A percentile compares a stretch with the other conserved stretches of the same genome.
Evolutionary conservation across 176 grass and related monocot genomes (phyloP).

Genomic region (Oryza brachyantha): DNA sequence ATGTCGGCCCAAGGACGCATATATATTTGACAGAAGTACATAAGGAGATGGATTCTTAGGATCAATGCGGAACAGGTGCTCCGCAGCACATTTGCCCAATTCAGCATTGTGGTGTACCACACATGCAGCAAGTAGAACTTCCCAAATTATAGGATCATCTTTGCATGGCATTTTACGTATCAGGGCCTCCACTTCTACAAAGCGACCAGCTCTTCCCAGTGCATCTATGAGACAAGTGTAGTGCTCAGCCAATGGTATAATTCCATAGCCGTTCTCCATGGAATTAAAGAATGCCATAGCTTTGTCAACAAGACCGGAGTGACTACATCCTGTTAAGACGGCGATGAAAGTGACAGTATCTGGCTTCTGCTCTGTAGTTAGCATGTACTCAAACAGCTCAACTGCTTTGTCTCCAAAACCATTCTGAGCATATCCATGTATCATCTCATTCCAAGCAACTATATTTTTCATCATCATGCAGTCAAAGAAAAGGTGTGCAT

Average conservation of each 20-base stretch:
- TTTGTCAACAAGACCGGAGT: constrained; percentile 59
- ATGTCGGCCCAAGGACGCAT: constrained; percentile 65
- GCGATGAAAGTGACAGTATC: constrained; percentile 77
- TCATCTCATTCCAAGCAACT: constrained; percentile 99
- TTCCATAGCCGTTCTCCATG: constrained; percentile 53
- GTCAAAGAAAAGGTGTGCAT: constrained; percentile 60
- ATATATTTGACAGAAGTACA: constrained; percentile 93
- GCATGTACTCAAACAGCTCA: constrained; percentile 73
- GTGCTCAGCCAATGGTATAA: constrained; percentile 67
- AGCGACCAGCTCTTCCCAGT: constrained; percentile 64
- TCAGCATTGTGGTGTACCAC: constrained; percentile 68
- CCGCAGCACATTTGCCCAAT: constrained; percentile 60
- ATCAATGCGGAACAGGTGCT: constrained; percentile 66
- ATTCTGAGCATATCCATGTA: constrained; percentile 89
- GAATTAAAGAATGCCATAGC: constrained; percentile 57
- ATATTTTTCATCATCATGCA: constrained; percentile 66
- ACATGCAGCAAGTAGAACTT: constrained; percentile 81
- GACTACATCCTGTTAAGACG: constrained; percentile 78
- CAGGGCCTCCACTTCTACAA: constrained; percentile 60
- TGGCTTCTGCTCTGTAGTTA: constrained; percentile 65
- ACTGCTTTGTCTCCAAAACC: constrained; percentile 61
- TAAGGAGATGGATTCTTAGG: constrained; percentile 75
- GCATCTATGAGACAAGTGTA: constrained; percentile 90
- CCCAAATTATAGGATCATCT: constrained; percentile 79
- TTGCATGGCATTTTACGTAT: constrained; percentile 61